Conservation (phyloP, 495 filamentous ascomycete species). For the Massariosphaeria phaeospora region DNA sequence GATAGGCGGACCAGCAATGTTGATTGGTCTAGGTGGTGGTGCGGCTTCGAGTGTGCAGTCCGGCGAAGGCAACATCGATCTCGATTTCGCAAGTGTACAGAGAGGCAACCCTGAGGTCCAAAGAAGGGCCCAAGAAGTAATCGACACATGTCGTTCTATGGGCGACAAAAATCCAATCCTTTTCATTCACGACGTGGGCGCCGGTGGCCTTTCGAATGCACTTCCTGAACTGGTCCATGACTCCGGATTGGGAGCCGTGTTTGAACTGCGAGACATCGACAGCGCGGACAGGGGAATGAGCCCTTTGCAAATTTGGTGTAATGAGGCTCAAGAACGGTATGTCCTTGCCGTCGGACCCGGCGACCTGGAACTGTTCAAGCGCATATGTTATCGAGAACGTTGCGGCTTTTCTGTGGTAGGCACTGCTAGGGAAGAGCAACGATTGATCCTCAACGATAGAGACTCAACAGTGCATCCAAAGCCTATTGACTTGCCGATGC, state of each 20-base stretch:
- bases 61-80: slow-evolving; percentile 78
- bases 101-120: slow-evolving; percentile 93
- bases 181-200: slow-evolving; percentile 96
- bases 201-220: slow-evolving; percentile 90
- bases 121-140: slow-evolving; percentile 90
- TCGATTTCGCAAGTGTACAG: slow-evolving; percentile 96
- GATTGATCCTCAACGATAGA: slow-evolving; percentile 73
- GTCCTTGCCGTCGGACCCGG: slow-evolving; percentile 78
- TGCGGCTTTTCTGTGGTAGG: slow-evolving; percentile 94
- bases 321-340: slow-evolving; percentile 93
- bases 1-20: slow-evolving; percentile 91
- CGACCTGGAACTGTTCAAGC: slow-evolving; percentile 73
- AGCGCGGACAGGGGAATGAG: slow-evolving; percentile 87
- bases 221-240: slow-evolving; percentile 89
- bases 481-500: slow-evolving; percentile 88
- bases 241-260: slow-evolving; percentile 77
- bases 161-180: slow-evolving; percentile 81
- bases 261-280: slow-evolving; percentile 88
- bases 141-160: slow-evolving; percentile 83
- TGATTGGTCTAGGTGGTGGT: slow-evolving; percentile 92
- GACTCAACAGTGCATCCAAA: slow-evolving; percentile 70
- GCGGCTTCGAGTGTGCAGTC: slow-evolving; percentile 88
- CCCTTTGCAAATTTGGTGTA: slow-evolving; percentile 94
- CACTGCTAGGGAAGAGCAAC: slow-evolving; percentile 63
- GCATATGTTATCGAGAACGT: slow-evolving; percentile 78